Evolutionary conservation across 257 asterid genomes (phyloP).

Genomic region (Solanum dulcamara): DNA sequence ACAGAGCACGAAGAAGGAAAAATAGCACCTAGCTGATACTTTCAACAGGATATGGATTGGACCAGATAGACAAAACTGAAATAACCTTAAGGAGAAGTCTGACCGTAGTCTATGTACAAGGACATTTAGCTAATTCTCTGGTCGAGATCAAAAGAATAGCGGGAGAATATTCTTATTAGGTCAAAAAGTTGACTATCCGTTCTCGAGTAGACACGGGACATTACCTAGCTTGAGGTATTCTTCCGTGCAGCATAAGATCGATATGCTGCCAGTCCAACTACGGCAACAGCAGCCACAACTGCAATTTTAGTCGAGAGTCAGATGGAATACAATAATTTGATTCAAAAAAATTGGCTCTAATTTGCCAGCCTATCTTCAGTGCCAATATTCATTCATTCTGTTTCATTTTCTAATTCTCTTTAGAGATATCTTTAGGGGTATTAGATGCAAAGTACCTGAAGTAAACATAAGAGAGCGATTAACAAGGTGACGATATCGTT

Average conservation of each 20-base stretch:
- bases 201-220: not conserved
- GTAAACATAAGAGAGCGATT: constrained; percentile 53
- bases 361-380: not conserved
- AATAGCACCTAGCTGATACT: not conserved
- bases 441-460: constrained; percentile 46
- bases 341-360: not conserved
- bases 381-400: not conserved
- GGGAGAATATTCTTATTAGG: not conserved
- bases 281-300: constrained; percentile 85
- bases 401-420: not conserved
- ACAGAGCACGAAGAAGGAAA: not conserved
- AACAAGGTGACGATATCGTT: constrained; percentile 45
- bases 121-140: not conserved
- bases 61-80: not conserved
- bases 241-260: constrained; percentile 72
- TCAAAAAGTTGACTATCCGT: not conserved
- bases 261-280: constrained; percentile 78
- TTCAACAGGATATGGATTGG: not conserved
- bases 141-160: not conserved
- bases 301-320: constrained; percentile 15
- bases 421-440: not conserved
- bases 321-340: not conserved
- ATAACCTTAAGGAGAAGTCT: not conserved
- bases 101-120: not conserved
- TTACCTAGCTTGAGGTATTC: constrained; percentile 28